A percentile compares a stretch with the other conserved stretches of the same genome.
These are phyloP conservation scores for Quercus lobata DNA, from an alignment of 331 rosid genomes.

Conservation along the genomic window DNA sequence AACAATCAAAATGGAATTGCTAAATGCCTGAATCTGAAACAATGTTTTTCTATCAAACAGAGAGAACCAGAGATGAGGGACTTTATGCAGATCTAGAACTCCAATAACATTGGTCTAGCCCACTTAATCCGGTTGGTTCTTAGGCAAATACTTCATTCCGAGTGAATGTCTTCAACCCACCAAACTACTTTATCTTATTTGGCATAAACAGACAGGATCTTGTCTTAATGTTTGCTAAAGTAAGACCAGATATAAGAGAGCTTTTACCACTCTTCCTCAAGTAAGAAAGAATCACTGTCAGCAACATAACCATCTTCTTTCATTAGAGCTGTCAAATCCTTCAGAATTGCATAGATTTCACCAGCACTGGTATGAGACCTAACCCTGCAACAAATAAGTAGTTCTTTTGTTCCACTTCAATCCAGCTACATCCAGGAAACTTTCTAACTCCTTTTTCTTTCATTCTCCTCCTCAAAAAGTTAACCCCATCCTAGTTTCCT, in stretches of 20 bases:
- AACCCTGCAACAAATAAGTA: constrained; percentile 52
- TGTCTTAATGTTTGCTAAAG: background rate
- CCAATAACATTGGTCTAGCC: background rate
- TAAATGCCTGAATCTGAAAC: background rate
- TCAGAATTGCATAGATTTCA: constrained; percentile 46
- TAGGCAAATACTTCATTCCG: background rate
- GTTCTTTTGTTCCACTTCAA: constrained; percentile 50
- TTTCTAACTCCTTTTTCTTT: constrained; percentile 62
- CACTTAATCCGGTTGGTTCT: background rate
- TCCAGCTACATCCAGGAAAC: constrained; percentile 80
- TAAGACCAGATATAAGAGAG: background rate
- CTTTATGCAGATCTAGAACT: background rate
- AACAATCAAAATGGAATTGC: background rate
- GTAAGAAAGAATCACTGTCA: constrained; percentile 13
- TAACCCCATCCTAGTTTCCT: constrained; percentile 73
- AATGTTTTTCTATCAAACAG: background rate
- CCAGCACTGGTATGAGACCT: constrained; percentile 38
- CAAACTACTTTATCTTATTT: background rate
- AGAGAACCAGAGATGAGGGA: background rate
- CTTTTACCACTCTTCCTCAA: constrained; percentile 13
- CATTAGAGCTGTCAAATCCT: constrained; percentile 49
- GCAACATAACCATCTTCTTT: constrained; percentile 32
- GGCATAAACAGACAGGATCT: background rate
- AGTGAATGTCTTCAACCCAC: background rate
- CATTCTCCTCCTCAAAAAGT: constrained; percentile 64